These are phyloP conservation scores for Russula griseocarnosa DNA, from an alignment of 768 basidiomycete species.

Conservation along the genomic window DNA sequence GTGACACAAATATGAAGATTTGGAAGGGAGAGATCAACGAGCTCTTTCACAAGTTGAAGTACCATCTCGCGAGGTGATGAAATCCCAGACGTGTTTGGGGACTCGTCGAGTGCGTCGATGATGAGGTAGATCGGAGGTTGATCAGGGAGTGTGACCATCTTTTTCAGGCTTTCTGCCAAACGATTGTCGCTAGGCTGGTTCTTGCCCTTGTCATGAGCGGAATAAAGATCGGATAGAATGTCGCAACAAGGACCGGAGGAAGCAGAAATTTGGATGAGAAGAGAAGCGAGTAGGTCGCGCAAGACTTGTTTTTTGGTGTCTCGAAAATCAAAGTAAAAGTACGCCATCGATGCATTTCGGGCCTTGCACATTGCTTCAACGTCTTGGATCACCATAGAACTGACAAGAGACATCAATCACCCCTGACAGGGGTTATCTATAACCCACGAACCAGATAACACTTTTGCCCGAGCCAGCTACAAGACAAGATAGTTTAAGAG, in stretches of 20 bases:
- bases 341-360: neutral
- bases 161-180: neutral
- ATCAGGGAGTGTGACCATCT: conserved; percentile 1
- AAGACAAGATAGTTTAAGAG: neutral
- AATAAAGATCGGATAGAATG: neutral
- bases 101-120: conserved; percentile 13
- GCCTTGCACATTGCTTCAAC: neutral
- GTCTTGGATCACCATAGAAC: conserved; percentile 8
- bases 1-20: conserved; percentile 10
- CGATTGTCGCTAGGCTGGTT: neutral
- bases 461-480: conserved; percentile 15
- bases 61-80: neutral
- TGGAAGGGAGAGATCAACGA: neutral
- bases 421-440: no score
- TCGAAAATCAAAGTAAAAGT: conserved; percentile 10
- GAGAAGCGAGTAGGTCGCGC: neutral
- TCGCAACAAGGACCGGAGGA: neutral
- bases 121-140: conserved; percentile 4
- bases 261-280: conserved; percentile 4
- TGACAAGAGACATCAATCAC: neutral
- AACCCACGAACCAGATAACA: conserved; percentile 3
- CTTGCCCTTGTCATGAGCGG: neutral
- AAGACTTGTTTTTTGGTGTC: neutral
- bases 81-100: neutral
- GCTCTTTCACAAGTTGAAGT: conserved; percentile 2